These are phyloP conservation scores for Amanita pseudoporphyria DNA, from an alignment of 768 basidiomycete species.

Conservation along the genomic window DNA sequence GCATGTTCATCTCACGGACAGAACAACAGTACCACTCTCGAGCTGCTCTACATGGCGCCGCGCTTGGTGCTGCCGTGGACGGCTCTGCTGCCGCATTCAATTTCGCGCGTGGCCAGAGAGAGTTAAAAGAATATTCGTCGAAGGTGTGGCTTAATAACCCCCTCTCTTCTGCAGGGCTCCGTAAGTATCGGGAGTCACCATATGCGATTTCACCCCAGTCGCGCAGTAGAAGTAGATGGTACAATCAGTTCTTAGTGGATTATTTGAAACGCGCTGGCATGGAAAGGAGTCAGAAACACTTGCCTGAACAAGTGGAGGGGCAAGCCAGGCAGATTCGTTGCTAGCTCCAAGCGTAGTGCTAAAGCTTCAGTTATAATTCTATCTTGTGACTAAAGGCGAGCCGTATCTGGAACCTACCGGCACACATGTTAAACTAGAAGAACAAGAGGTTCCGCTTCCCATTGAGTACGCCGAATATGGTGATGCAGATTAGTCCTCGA, in stretches of 20 bases:
- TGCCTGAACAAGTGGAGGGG: conserved; percentile 88
- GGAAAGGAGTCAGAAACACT: conserved; percentile 71
- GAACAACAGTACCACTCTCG: too few relatives aligned
- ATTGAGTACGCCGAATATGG: conserved; percentile 39
- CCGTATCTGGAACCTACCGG: conserved; percentile 37
- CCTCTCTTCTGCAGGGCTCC: conserved; percentile 40
- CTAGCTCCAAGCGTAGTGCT: not conserved
- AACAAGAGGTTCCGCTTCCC: conserved; percentile 30
- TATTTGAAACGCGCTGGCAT: conserved; percentile 64
- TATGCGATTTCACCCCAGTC: conserved; percentile 67
- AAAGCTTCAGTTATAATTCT: conserved; percentile 41
- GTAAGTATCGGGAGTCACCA: conserved; percentile 71
- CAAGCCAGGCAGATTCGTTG: conserved; percentile 43
- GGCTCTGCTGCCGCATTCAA: too few relatives aligned
- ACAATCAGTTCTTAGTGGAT: conserved; percentile 81
- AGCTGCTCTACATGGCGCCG: too few relatives aligned
- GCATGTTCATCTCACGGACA: too few relatives aligned
- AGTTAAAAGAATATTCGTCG: conserved; percentile 69
- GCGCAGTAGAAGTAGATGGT: conserved; percentile 69
- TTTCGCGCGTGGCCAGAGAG: conserved; percentile 83
- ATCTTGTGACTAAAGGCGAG: conserved; percentile 74
- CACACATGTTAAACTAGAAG: conserved; percentile 48
- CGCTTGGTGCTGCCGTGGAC: too few relatives aligned
- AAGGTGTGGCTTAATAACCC: conserved; percentile 40
- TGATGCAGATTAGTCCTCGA: conserved; percentile 26